Percentiles rank a stretch among this genome's conserved stretches.
Evolutionary conservation across 331 rosid species (phyloP).

Genomic region (Arachis monticola): DNA sequence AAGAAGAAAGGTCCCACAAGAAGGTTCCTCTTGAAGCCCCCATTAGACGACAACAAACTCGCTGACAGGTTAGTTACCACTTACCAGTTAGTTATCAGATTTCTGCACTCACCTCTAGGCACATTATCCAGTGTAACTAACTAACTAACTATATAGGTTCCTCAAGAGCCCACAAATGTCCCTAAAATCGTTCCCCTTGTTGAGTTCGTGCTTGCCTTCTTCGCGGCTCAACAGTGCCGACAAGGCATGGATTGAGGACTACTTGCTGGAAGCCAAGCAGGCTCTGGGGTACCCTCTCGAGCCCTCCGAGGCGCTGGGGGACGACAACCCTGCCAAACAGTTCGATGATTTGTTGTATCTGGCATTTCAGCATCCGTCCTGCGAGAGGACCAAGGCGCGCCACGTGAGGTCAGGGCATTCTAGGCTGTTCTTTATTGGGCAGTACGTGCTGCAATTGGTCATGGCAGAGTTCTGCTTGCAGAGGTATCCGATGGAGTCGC

Average conservation of each 20-base stretch:
- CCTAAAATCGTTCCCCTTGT: constrained; percentile 78
- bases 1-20: constrained; percentile 75
- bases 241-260: constrained; percentile 86
- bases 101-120: not conserved
- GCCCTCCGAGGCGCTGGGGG: constrained; percentile 68
- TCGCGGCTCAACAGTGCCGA: constrained; percentile 87
- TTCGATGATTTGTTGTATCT: constrained; percentile 81
- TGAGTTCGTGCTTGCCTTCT: constrained; percentile 88
- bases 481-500: constrained; percentile 95
- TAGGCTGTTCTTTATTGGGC: constrained; percentile 83
- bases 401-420: constrained; percentile 87
- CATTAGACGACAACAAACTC: constrained; percentile 79
- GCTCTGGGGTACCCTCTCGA: constrained; percentile 94
- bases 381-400: constrained; percentile 77
- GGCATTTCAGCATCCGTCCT: constrained; percentile 94
- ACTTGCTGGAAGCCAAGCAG: constrained; percentile 89
- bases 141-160: constrained; percentile 48
- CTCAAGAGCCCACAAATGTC: constrained; percentile 91
- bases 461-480: constrained; percentile 84
- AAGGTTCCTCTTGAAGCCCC: constrained; percentile 76
- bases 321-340: constrained; percentile 88
- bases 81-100: not conserved
- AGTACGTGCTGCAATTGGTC: constrained; percentile 82
- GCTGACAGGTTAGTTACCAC: constrained; percentile 50
- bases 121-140: not conserved